Evolutionary conservation across 2,329 filamentous ascomycete species (phyloP).

Genomic region (Falciphora oryzae): DNA sequence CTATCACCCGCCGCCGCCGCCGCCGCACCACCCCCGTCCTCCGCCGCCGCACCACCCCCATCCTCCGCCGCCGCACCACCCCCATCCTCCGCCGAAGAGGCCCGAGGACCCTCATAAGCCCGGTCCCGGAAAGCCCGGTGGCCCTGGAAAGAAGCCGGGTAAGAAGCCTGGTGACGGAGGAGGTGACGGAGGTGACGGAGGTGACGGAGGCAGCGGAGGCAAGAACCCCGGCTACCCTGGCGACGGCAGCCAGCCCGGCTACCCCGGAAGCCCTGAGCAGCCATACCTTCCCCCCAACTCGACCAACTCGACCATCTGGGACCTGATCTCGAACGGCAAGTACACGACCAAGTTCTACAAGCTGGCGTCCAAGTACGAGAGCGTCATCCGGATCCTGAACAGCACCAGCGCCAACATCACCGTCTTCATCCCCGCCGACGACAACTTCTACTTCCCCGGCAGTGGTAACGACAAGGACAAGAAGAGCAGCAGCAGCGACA

Average conservation of each 20-base stretch:
- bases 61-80: background rate
- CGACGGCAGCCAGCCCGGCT: slow-evolving; percentile 12
- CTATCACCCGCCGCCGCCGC: background rate
- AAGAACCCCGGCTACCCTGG: slow-evolving; percentile 14
- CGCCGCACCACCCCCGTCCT: background rate
- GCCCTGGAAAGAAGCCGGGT: background rate
- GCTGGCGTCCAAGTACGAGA: slow-evolving; percentile 66
- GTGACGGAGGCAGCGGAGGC: background rate
- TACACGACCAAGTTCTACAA: slow-evolving; percentile 72
- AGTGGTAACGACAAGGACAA: slow-evolving; percentile 37
- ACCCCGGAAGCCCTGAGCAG: background rate
- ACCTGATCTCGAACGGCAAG: slow-evolving; percentile 70
- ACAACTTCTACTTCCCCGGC: slow-evolving; percentile 60
- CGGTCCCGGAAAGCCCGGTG: background rate
- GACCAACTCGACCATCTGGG: slow-evolving; percentile 69
- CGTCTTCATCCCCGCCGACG: slow-evolving; percentile 72
- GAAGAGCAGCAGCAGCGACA: slow-evolving; percentile 23
- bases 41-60: background rate
- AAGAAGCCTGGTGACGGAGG: background rate
- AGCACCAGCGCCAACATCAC: slow-evolving; percentile 68
- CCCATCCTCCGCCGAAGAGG: background rate
- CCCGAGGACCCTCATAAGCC: slow-evolving; percentile 5
- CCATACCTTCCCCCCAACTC: slow-evolving; percentile 22
- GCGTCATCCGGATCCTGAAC: slow-evolving; percentile 69
- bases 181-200: no score